phyloP scores from a whole-genome alignment of 2,329 filamentous ascomycete species.

The Apiospora pterosperma region DNA sequence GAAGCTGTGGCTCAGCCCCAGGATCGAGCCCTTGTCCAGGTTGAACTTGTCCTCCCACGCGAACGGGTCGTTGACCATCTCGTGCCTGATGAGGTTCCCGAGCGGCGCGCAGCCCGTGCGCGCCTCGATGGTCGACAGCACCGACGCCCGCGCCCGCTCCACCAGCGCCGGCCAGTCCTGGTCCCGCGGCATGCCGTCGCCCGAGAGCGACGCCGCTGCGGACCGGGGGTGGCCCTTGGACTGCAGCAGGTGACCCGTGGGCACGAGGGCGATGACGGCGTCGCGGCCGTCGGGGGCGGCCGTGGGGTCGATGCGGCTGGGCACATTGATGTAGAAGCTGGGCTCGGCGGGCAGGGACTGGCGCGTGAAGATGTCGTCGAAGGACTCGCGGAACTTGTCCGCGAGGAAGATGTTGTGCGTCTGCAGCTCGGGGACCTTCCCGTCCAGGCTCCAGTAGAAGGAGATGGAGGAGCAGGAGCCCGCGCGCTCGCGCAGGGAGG shows the following conservation, averaged over 20 bases:
- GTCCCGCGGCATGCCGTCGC: constrained; percentile 24
- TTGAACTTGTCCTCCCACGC: constrained; percentile 69
- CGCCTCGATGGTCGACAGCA: constrained; percentile 57
- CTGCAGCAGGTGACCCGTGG: constrained; percentile 63
- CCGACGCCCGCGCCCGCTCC: constrained; percentile 51
- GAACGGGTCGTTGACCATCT: constrained; percentile 62
- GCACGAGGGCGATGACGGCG: constrained; percentile 66
- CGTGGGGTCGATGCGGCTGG: constrained; percentile 62
- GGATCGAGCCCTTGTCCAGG: constrained; percentile 70
- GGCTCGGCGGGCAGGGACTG: constrained; percentile 65
- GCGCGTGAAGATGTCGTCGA: constrained; percentile 71
- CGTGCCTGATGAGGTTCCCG: constrained; percentile 48
- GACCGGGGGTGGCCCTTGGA: constrained; percentile 31
- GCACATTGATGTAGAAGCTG: constrained; percentile 76
- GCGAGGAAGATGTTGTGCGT: constrained; percentile 78
- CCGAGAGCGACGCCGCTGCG: constrained; percentile 27
- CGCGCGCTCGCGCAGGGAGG: constrained; percentile 41
- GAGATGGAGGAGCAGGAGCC: constrained; percentile 71
- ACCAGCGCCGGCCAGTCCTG: constrained; percentile 63
- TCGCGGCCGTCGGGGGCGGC: constrained; percentile 66
- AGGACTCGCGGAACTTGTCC: constrained; percentile 68
- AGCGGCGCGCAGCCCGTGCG: constrained; percentile 56
- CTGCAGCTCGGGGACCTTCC: constrained; percentile 57
- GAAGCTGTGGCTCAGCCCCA: constrained; percentile 69
- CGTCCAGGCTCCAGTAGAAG: constrained; percentile 70